Evolutionary conservation across 1,139 yeast genomes (phyloP).

Genomic region (Hansenula sp.): DNA sequence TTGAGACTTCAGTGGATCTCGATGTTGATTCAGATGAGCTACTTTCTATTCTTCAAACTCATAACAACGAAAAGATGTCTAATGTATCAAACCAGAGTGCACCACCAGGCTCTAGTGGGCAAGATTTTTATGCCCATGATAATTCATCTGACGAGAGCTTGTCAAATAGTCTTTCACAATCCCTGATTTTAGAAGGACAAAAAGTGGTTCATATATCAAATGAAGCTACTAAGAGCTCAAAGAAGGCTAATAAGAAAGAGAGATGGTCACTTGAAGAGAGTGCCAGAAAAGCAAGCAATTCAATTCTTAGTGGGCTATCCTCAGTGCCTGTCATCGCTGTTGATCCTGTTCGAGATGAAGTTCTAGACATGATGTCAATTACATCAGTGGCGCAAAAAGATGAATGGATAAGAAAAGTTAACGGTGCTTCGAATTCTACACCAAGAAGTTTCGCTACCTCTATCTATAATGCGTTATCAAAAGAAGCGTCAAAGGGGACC

Average conservation of each 20-base stretch:
- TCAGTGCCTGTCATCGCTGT: constrained; percentile 68
- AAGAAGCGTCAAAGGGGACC: constrained; percentile 68
- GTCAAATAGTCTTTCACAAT: constrained; percentile 15
- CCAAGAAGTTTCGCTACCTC: constrained; percentile 76
- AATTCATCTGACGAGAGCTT: constrained; percentile 19
- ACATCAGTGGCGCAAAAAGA: constrained; percentile 76
- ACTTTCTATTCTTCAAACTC: constrained; percentile 41
- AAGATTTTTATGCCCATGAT: constrained; percentile 21
- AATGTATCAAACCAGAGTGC: background rate
- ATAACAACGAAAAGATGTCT: constrained; percentile 28
- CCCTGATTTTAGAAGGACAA: constrained; percentile 31
- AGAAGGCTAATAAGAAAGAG: constrained; percentile 71
- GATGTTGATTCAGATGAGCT: constrained; percentile 73
- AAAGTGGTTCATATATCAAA: constrained; percentile 59
- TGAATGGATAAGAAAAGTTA: constrained; percentile 85
- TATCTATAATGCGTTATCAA: constrained; percentile 64
- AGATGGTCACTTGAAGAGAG: constrained; percentile 78
- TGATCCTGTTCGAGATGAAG: constrained; percentile 76
- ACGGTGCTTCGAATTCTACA: constrained; percentile 59
- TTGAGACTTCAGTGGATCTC: constrained; percentile 53
- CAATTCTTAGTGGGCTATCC: constrained; percentile 49
- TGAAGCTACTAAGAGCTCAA: constrained; percentile 64
- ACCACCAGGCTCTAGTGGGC: constrained; percentile 7
- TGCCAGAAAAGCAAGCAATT: constrained; percentile 56
- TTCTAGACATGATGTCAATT: constrained; percentile 72